Percentiles rank a stretch among this genome's conserved stretches.
These are phyloP conservation scores for Cercospora zeina DNA, from an alignment of 2,329 filamentous ascomycete species.

Conservation along the genomic window DNA sequence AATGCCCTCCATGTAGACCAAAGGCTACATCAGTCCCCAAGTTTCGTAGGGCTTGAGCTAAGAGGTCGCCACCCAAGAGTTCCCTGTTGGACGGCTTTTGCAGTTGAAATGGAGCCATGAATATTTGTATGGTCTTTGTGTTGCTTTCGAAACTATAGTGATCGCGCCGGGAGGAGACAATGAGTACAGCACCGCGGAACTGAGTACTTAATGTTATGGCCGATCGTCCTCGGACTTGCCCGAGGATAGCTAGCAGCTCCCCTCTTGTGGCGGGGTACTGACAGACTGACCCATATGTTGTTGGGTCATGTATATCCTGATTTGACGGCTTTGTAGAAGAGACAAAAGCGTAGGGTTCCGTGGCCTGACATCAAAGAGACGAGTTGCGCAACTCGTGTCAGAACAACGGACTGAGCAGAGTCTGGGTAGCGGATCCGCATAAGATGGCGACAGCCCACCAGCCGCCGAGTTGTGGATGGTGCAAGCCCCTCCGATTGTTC, in stretches of 20 bases:
- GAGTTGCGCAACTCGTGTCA: constrained; percentile 8
- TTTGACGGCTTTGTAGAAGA: background rate
- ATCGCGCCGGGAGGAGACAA: background rate
- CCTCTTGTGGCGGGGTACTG: constrained; percentile 12
- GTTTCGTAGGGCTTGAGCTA: constrained; percentile 48
- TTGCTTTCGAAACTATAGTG: background rate
- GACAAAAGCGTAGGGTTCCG: background rate
- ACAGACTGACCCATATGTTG: constrained; percentile 4
- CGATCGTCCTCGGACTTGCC: background rate
- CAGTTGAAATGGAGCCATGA: constrained; percentile 33
- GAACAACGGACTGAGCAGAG: background rate
- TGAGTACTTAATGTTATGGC: background rate
- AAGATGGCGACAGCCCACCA: background rate
- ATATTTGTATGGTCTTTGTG: background rate
- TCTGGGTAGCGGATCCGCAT: background rate
- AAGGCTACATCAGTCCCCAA: constrained; percentile 50
- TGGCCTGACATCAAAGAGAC: background rate
- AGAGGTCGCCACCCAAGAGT: constrained; percentile 49
- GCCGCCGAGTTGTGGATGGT: background rate
- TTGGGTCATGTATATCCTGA: background rate
- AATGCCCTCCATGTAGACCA: constrained; percentile 52
- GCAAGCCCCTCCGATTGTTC: background rate
- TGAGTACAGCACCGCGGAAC: background rate
- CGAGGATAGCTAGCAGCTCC: constrained; percentile 20
- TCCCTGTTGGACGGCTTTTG: constrained; percentile 43